Conservation (phyloP, 768 basidiomycete genomes). For the Leccinum incarnatum region DNA sequence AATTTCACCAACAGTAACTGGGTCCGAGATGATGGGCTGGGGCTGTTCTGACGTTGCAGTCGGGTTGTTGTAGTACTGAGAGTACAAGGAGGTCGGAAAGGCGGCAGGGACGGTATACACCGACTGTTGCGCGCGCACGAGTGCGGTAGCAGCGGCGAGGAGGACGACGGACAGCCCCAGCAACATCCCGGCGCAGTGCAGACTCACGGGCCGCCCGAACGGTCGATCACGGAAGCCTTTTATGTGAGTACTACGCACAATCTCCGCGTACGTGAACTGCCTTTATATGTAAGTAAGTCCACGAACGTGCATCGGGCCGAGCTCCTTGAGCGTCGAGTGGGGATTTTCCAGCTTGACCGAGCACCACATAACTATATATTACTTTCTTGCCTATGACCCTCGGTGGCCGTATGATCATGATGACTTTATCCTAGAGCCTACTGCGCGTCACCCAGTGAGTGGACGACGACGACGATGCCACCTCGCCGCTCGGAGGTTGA, state of each 20-base stretch:
- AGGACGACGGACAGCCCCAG: slow-evolving; percentile 4
- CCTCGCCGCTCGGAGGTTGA: neutral
- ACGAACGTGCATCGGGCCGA: slow-evolving; percentile 23
- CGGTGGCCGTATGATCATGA: neutral
- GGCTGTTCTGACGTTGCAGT: slow-evolving; percentile 70
- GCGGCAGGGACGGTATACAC: slow-evolving; percentile 54
- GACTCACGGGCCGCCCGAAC: neutral
- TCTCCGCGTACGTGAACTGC: slow-evolving; percentile 6
- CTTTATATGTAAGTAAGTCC: neutral
- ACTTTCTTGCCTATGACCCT: neutral
- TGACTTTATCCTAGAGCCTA: neutral
- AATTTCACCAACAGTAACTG: slow-evolving; percentile 48
- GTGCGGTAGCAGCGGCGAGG: slow-evolving; percentile 4
- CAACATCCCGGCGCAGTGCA: slow-evolving; percentile 8
- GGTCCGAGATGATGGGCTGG: slow-evolving; percentile 76
- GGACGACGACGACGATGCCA: neutral
- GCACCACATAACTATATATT: no score
- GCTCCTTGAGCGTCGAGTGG: neutral
- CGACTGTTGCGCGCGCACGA: slow-evolving; percentile 15
- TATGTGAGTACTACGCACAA: neutral
- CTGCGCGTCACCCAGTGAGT: neutral
- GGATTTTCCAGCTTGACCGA: neutral
- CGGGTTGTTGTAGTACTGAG: slow-evolving; percentile 68
- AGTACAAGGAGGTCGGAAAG: slow-evolving; percentile 65
- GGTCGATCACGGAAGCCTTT: slow-evolving; percentile 1